Percentiles rank a stretch among this genome's conserved stretches.
phyloP scores from a whole-genome alignment of 495 filamentous ascomycete species.

The Penicillium crystallinum region DNA sequence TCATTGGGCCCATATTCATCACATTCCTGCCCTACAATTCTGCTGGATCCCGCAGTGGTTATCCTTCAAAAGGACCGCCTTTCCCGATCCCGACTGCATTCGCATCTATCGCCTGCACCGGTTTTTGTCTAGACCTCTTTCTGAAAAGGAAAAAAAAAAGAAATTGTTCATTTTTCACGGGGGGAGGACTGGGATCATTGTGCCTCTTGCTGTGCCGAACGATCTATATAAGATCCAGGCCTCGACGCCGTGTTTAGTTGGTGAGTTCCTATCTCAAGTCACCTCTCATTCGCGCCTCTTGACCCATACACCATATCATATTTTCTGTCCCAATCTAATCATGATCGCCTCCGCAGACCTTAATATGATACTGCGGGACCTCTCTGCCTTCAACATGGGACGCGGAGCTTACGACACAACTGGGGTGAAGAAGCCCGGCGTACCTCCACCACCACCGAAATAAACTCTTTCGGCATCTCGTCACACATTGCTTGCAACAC shows the following conservation, averaged over 20 bases:
- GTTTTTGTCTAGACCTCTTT: slow-evolving; percentile 24
- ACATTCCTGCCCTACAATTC: slow-evolving; percentile 46
- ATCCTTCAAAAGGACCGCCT: slow-evolving; percentile 36
- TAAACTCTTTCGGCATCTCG: slow-evolving; percentile 18
- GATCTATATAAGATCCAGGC: slow-evolving; percentile 24
- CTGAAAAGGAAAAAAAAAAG: too few relatives aligned
- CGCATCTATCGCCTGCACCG: slow-evolving; percentile 26
- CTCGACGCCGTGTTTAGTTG: slow-evolving; percentile 22
- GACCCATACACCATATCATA: neutral
- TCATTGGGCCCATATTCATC: slow-evolving; percentile 29
- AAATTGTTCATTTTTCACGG: too few relatives aligned
- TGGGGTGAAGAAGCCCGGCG: slow-evolving; percentile 52
- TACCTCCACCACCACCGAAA: slow-evolving; percentile 43
- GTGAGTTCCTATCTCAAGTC: slow-evolving; percentile 23
- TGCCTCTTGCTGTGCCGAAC: slow-evolving; percentile 12
- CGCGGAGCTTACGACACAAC: slow-evolving; percentile 58
- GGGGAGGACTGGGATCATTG: slow-evolving; percentile 27
- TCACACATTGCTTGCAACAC: slow-evolving; percentile 21
- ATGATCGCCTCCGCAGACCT: slow-evolving; percentile 34
- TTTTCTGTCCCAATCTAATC: slow-evolving; percentile 18
- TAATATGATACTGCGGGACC: slow-evolving; percentile 48
- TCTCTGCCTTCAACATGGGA: slow-evolving; percentile 51
- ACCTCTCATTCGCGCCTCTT: slow-evolving; percentile 1
- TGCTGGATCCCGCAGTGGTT: slow-evolving; percentile 30
- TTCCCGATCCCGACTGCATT: slow-evolving; percentile 42